Base-by-base conservation (phyloP, 1,284 basidiomycete genomes). In the Pseudozyma sp. region DNA sequence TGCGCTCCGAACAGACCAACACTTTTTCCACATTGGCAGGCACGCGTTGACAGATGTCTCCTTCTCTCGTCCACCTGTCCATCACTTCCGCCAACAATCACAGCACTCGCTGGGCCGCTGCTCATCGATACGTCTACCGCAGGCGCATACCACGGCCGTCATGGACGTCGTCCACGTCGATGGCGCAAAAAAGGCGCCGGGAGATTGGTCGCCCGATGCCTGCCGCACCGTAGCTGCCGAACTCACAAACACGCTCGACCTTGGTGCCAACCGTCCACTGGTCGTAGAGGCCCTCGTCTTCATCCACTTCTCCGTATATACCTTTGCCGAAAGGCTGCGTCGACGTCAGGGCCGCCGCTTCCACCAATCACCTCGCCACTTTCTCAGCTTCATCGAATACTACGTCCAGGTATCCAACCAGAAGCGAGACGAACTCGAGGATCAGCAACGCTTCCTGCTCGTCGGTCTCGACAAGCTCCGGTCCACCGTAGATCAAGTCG, bases 371-470 rank as follows among this genome's bases (percentile, higher is more conserved):
- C 97, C 97, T 0, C 90, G 97, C 19, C 96, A 98, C 85, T 98
- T 98, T 85, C 89, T 99, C 63, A 97, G 99, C 84, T 97, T 99
- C 83, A 96, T 99, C 86, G 93, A 97, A 76, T 95, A 99, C 80
- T 99, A 97, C 81, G 95, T 98, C 39, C 89, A 91, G n/a, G 89
- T 99, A 34, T 94, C 95, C 81, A 93, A 91, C 61, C 95, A 99
- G 86, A 99, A 99, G 86, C 92, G 94, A n/a, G 95, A 97, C 76
- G 94, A 97, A 82, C 88, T 99, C 30, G 97, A 99, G 85, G 97
- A 99, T 83, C 95, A 99, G 85, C 97, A 99, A 82, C 92, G 97
- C 37, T 97, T 99, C 87, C 88, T 99, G 64, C 96, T 99, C 81
- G 94, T 99, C 68, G 97, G 97, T 77, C 90, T 99, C 49, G 96